Base-by-base conservation (phyloP, 306 rosid genomes). In the Ziziphus jujuba region DNA sequence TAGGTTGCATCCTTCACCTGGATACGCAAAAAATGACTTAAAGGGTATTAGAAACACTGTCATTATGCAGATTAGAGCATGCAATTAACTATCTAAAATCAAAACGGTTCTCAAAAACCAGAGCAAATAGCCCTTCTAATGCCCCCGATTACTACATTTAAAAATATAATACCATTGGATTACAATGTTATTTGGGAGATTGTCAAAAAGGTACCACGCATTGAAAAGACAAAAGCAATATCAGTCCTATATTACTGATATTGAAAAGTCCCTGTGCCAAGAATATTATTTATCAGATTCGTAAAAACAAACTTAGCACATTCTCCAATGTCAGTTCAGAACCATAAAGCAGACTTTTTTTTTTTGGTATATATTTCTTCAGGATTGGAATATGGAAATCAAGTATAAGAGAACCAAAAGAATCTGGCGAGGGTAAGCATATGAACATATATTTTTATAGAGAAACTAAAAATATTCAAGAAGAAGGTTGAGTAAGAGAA, bases 1-100 rank as follows among this genome's bases (percentile, higher is more conserved):
- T 63, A 66, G 61, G 54, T 74, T 45, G 77, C 75, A 64, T 77
- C 84, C 84, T 61, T 79, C 80, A 65, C 81, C 86, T 71, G 81
- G 62, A 47, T 36, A 19, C 70, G 72, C 34, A 31, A 19, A 36
- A 59, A 62, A 62, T 7, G 28, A 72, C 65, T 56, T 6, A 51
- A 50, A 50, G 52, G 67, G 61, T 65, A 69, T 74, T 38, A 76
- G 60, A 55, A 7, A 16, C 53, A 50, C 65, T 36, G 33, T 28
- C 33, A 1, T 14, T 35, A 9, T n/a, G 40, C 11, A 15, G 55
- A 65, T 35, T 13, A 43, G 60, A 0, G 51, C 62, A 43, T 43
- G 34, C 12, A 11, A 17, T 24, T 14, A 20, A 60, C 15, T 62
- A 56, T 47, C 38, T 56, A 24, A 19, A n/a, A 20, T 11, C 1